Conservation (phyloP, 2,329 filamentous ascomycete species). For the Claviceps cyperi region DNA sequence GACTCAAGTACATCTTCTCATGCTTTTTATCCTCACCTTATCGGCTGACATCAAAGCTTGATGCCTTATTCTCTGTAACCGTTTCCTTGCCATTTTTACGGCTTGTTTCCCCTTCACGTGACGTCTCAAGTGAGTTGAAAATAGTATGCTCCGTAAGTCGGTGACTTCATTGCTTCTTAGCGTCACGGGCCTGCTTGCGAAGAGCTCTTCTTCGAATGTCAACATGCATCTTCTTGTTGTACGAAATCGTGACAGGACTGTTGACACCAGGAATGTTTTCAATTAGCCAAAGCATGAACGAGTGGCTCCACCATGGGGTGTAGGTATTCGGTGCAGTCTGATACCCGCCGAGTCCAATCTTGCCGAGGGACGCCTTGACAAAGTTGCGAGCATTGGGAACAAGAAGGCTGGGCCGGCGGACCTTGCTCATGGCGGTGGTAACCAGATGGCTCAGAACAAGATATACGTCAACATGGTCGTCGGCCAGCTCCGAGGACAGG, state of each 20-base stretch:
- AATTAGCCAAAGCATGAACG: slow-evolving; percentile 72
- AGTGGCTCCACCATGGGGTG: slow-evolving; percentile 89
- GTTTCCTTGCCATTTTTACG: background rate
- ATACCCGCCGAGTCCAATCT: slow-evolving; percentile 69
- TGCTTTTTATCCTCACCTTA: background rate
- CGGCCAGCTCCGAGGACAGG: slow-evolving; percentile 67
- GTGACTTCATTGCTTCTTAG: slow-evolving; percentile 43
- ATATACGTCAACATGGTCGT: slow-evolving; percentile 75
- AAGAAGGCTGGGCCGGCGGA: slow-evolving; percentile 60
- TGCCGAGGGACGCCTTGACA: slow-evolving; percentile 62
- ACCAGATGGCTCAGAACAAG: slow-evolving; percentile 86
- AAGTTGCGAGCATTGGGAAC: slow-evolving; percentile 75
- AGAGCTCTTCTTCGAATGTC: slow-evolving; percentile 71
- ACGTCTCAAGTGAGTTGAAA: background rate
- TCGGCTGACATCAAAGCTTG: background rate
- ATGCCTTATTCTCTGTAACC: background rate
- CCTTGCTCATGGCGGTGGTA: slow-evolving; percentile 93
- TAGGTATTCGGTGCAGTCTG: slow-evolving; percentile 71
- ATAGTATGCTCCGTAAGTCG: background rate
- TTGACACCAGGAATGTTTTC: slow-evolving; percentile 41
- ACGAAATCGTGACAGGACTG: slow-evolving; percentile 29
- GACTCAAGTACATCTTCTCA: background rate
- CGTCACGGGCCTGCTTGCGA: slow-evolving; percentile 69
- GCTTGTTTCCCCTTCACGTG: background rate
- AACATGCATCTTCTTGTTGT: slow-evolving; percentile 58